A percentile compares a stretch with the other conserved stretches of the same genome.
phyloP scores from a whole-genome alignment of 176 grass and related monocot genomes.

The Phragmites australis region DNA sequence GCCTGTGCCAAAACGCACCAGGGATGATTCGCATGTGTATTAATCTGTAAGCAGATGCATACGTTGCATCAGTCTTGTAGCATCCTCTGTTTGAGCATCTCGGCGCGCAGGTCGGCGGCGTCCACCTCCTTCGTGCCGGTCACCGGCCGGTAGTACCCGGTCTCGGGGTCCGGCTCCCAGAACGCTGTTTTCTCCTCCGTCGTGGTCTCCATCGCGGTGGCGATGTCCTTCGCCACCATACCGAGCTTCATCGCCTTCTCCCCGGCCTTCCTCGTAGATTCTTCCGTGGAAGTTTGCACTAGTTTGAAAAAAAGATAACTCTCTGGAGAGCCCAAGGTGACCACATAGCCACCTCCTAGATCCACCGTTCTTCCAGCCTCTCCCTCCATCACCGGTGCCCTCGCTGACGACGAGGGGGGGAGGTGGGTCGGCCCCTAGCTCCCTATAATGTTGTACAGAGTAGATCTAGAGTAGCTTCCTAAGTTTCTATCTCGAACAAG shows the following conservation, averaged over 20 bases:
- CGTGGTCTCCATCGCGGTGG: not conserved
- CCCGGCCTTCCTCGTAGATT: not conserved
- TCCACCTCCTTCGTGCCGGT: conserved; percentile 48
- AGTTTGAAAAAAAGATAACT: no score
- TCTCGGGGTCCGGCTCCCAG: conserved; percentile 60
- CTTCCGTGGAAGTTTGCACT: no score
- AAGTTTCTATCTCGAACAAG: no score
- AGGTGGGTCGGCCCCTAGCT: no score
- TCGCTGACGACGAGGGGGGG: no score
- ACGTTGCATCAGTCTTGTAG: conserved; percentile 12
- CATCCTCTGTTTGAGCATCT: conserved; percentile 37
- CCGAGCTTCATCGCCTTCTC: conserved; percentile 45
- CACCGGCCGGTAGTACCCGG: conserved; percentile 54
- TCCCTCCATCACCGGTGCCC: no score
- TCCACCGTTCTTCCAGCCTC: no score
- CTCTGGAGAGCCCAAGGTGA: no score
- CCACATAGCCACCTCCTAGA: no score
- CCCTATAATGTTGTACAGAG: no score
- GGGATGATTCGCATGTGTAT: not conserved
- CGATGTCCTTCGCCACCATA: conserved; percentile 23
- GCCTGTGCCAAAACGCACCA: not conserved
- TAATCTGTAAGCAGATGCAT: no score
- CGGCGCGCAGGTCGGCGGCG: conserved; percentile 44
- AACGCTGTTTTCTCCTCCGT: conserved; percentile 50
- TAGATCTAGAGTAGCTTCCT: no score